These are phyloP conservation scores for Trichoderma gamsii DNA, from an alignment of 495 filamentous ascomycete genomes.

Conservation along the genomic window DNA sequence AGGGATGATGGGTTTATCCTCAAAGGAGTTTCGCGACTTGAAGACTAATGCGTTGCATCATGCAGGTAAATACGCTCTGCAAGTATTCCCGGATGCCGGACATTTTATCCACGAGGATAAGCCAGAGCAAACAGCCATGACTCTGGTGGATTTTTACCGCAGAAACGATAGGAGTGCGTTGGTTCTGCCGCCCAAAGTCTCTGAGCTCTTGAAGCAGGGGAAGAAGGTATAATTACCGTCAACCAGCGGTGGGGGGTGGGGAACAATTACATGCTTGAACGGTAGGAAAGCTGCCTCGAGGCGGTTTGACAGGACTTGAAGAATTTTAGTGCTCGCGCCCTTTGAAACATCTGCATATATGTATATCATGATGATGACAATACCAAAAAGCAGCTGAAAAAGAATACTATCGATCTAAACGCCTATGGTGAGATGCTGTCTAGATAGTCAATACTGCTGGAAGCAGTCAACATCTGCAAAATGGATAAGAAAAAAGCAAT, in stretches of 20 bases:
- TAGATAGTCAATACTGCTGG: too few species aligned
- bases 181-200: slow-evolving; percentile 87
- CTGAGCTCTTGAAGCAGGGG: slow-evolving; percentile 46
- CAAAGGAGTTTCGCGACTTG: not conserved
- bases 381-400: not conserved
- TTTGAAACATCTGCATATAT: not conserved
- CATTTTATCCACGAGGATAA: slow-evolving; percentile 97
- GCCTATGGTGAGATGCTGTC: too few species aligned
- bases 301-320: not conserved
- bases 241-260: not conserved
- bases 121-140: slow-evolving; percentile 76
- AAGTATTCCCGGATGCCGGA: slow-evolving; percentile 90
- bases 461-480: too few species aligned
- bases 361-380: not conserved
- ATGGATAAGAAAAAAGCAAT: too few species aligned
- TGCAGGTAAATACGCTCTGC: slow-evolving; percentile 86
- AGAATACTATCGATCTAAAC: not conserved
- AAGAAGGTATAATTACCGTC: slow-evolving; percentile 39
- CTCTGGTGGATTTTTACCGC: slow-evolving; percentile 82
- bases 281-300: not conserved
- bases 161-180: slow-evolving; percentile 80
- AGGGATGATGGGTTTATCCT: not conserved
- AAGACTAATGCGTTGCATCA: slow-evolving; percentile 13
- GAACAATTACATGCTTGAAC: not conserved
- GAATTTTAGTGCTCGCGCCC: not conserved